These are phyloP conservation scores for Boletus bicolor DNA, from an alignment of 768 basidiomycete genomes.

Conservation along the genomic window DNA sequence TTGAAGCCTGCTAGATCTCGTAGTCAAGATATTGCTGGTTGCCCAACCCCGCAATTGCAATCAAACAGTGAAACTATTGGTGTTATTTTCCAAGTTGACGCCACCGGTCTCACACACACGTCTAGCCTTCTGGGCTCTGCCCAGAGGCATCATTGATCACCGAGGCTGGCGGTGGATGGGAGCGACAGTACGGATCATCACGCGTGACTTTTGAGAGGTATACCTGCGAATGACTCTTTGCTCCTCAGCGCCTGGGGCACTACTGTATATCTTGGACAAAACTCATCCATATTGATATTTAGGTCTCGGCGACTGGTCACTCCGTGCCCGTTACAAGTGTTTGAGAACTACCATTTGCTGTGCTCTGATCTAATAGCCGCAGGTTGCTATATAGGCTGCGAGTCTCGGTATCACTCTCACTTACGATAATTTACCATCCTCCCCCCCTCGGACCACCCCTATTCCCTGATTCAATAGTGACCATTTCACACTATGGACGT, in stretches of 20 bases:
- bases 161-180: not conserved
- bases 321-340: constrained; percentile 3
- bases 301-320: not conserved
- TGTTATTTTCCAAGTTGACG: not conserved
- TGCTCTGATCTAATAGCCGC: constrained; percentile 14
- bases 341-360: constrained; percentile 7
- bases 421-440: constrained; percentile 3
- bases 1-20: constrained; percentile 3
- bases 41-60: constrained; percentile 3
- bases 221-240: not conserved
- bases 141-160: not conserved
- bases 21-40: constrained; percentile 18
- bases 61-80: not conserved
- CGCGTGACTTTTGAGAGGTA: not conserved
- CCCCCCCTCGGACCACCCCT: not conserved
- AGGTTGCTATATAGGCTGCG: constrained; percentile 20
- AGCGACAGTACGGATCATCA: not conserved
- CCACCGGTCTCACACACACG: constrained; percentile 12
- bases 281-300: not conserved
- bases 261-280: not conserved
- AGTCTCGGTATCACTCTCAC: not conserved
- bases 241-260: not conserved
- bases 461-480: not conserved
- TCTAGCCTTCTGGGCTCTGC: constrained; percentile 6
- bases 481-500: constrained; percentile 6